Percentiles rank a stretch among this genome's conserved stretches.
phyloP scores from a whole-genome alignment of 805 yeast species.

The Lipomyces chichibuensis region DNA sequence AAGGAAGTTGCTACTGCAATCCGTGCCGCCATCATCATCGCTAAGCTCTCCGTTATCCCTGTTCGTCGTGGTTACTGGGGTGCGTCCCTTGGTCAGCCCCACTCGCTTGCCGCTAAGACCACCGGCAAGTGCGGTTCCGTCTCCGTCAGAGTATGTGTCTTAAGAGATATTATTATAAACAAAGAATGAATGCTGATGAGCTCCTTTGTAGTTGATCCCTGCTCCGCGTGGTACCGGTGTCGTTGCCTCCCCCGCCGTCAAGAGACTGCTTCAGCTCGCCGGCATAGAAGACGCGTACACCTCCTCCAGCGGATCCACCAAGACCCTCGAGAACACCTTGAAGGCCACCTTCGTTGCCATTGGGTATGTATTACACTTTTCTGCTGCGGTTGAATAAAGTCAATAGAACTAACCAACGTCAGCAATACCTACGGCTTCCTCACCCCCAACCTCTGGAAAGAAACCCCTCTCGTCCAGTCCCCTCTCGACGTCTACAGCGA shows the following conservation, averaged over 20 bases:
- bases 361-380: constrained; percentile 30
- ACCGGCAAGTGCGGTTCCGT: constrained; percentile 99
- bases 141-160: constrained; percentile 62
- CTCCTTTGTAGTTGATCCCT: constrained; percentile 67
- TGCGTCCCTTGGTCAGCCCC: constrained; percentile 99
- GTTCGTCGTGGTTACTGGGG: constrained; percentile 99
- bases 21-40: constrained; percentile 99
- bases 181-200: neutral
- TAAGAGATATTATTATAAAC: neutral
- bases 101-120: constrained; percentile 96
- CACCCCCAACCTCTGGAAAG: constrained; percentile 98
- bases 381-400: neutral
- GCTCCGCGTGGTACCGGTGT: constrained; percentile 99
- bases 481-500: constrained; percentile 86
- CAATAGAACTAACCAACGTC: neutral
- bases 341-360: constrained; percentile 99
- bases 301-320: constrained; percentile 97
- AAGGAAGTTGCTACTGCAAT: constrained; percentile 99
- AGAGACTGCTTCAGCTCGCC: constrained; percentile 97
- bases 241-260: constrained; percentile 99
- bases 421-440: constrained; percentile 99
- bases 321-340: constrained; percentile 99
- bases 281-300: constrained; percentile 99
- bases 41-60: constrained; percentile 97
- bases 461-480: constrained; percentile 78